Evolutionary conservation across 2,329 filamentous ascomycete species (phyloP), one percentile per base, ranked within the genome.

Genomic region (Coleophoma cylindrospora): DNA sequence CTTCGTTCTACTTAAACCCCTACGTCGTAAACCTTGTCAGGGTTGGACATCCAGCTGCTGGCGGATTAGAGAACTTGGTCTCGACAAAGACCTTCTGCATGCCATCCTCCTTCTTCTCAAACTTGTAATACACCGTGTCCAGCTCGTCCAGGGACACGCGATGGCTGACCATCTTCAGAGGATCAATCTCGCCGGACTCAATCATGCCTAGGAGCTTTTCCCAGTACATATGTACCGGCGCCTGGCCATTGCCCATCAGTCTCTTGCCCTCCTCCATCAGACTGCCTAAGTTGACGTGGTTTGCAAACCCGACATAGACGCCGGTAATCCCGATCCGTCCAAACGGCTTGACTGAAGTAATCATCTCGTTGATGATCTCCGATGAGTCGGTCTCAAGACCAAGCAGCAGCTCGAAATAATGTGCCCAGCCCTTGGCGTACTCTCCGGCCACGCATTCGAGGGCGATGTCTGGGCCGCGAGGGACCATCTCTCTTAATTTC

Each of bases 201-300:
- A 95, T 86, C 68, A 73, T 71, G 54, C 79, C 70, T 43, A 94
- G 74, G n/a, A 95, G 73, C 3, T 87, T 79, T 21, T 89, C 75
- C 90, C 89, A 95, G 71, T 95, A 94, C 61, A 84, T 80, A 61
- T 92, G 88, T 0, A 95, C 88, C 0, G 89, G 89, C 0, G 79
- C 79, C 59, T 84, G 80, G 1, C 80, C 80, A 59, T 82, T 82
- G 15, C 81, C 80, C 40, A 83, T 91, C 41, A 95, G 77, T 1
- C 87, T 84, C 57, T 95, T 82, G n/a, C 89, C 89, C 33, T 87
- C 83, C 70, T 95, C 83, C 89, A 95, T 95, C 13, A 95, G 64
- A 0, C 87, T 84, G 10, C 90, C 60, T 17, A 64, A 61, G 34
- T 61, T 60, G 51, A 64, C 61, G 32, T 62, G 60, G 36, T 63